Conservation (phyloP, 768 basidiomycete species). For the Austroboletus festivus region DNA sequence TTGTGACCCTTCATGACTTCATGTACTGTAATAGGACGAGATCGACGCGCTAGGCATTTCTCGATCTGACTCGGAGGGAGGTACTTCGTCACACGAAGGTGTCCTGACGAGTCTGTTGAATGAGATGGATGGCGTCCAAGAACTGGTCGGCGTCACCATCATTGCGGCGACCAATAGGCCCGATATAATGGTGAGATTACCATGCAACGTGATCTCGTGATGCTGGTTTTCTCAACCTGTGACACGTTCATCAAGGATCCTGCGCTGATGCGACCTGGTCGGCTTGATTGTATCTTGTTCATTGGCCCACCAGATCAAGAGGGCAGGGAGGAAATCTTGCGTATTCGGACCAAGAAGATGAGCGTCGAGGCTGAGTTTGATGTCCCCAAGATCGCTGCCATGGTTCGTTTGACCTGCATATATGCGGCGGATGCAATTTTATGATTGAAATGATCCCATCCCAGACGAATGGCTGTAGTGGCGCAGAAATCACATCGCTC, state of each 20-base stretch:
- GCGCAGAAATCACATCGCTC: conserved; percentile 86
- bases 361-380: conserved; percentile 70
- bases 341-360: conserved; percentile 77
- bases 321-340: conserved; percentile 82
- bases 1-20: background rate
- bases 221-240: no score
- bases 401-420: conserved; percentile 44
- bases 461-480: conserved; percentile 93
- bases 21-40: conserved; percentile 76
- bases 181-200: conserved; percentile 71
- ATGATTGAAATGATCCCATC: conserved; percentile 7
- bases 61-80: conserved; percentile 51
- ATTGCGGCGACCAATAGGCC: conserved; percentile 96
- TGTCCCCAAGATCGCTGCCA: conserved; percentile 58
- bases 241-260: conserved; percentile 60
- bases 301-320: conserved; percentile 86
- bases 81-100: conserved; percentile 69
- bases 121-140: conserved; percentile 98
- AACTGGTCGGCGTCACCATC: conserved; percentile 90
- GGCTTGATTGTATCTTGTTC: conserved; percentile 90
- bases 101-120: conserved; percentile 91
- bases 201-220: no score
- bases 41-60: conserved; percentile 91
- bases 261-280: conserved; percentile 91
- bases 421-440: background rate